Evolutionary conservation across 139 green algal species (phyloP), one percentile per base, ranked within the genome.

Genomic region (Chlamydomonas applanata): DNA sequence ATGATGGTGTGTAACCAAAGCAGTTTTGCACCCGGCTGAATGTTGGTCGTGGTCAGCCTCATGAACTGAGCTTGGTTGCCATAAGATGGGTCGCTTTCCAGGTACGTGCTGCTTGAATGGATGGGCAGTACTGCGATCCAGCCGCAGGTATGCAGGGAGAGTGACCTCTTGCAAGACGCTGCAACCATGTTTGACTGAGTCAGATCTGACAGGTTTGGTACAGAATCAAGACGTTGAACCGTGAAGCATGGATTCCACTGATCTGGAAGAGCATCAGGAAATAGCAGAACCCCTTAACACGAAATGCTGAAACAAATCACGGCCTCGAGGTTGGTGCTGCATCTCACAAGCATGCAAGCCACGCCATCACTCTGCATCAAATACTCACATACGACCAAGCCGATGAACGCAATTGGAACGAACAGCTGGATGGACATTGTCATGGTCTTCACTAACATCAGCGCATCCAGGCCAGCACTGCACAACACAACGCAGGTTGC

Each of bases 401-500:
- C 69, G 14, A 84, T 13, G 25, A 84, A 16, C 22, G 52, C 35
- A 0, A 69, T 20, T 1, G 73, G 79, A 19, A 79, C 24, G 24
- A 84, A 80, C 25, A 84, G 69, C 69, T 84, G 73, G 19, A 84
- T 54, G 0, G 73, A 73, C n/a, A 80, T 52, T 1, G 69, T 62
- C 30, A 73, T 69, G 13, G 77, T 35, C 61, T 84, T 84, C 14
- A 84, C 79, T 33, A 84, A 67, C 25, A 84, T 78, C 33, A 71
- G 29, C 4, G 36, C 35, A 59, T 71, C 64, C 64, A 71, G 64
- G 7, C 64, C 64, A 9, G 30, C 59, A 66, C 59, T 66, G 59
- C 54, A 62, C 11, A 62, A 14, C 22, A 62, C 54, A 17, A 62
- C 20, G 54, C 54, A 62, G n/a, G 24, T n/a, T n/a, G n/a, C n/a